Base-by-base conservation (phyloP, 1,284 basidiomycete genomes). In the Puccinia horiana region DNA sequence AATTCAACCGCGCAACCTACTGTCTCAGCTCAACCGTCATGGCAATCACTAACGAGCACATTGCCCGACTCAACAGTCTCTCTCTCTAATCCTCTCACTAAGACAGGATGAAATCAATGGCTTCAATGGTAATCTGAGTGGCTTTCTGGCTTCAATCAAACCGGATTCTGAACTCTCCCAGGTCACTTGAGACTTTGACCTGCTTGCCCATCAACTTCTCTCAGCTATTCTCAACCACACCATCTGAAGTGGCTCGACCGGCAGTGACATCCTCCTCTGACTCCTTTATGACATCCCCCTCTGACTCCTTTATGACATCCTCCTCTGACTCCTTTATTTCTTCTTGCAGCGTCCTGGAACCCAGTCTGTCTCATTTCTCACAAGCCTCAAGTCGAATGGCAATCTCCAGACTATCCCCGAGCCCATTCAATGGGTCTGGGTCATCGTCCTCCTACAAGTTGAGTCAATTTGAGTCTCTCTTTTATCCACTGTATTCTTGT, bases 251-350 rank as follows among this genome's bases (percentile, higher is more conserved):
- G 44, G 72, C 20, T 26, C 44, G 18, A 49, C 47, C 2, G 72
- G 72, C 23, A n/a, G 52, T 18, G 72, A 74, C 32, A 11, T 74
- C 52, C 85, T 87, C 11, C 92, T 93, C 83, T 89, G 90, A 23
- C 88, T 89, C 1, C 88, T 88, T 20, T 91, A 91, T 88, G 87
- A 91, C 40, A 47, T 81, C 32, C 75, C 42, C 26, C 79, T 49
- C 23, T 90, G 92, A 20, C 88, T 89, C 1, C 92, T 94, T 0
- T 89, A 90, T n/a, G 90, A 93, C 52, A 90, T 92, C 37, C 72
- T 74, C 11, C 35, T 74, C 29, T 49, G 26, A 1, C 32, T 32
- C 20, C 47, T 74, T 26, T 49, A 54, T 20, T n/a, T 54, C 52
- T 52, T 52, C 72, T 16, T 49, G 2, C n/a, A 26, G 9, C 44